A percentile compares a stretch with the other conserved stretches of the same genome.
Conservation (phyloP, 805 yeast species). For the Metschnikowia proteae region DNA sequence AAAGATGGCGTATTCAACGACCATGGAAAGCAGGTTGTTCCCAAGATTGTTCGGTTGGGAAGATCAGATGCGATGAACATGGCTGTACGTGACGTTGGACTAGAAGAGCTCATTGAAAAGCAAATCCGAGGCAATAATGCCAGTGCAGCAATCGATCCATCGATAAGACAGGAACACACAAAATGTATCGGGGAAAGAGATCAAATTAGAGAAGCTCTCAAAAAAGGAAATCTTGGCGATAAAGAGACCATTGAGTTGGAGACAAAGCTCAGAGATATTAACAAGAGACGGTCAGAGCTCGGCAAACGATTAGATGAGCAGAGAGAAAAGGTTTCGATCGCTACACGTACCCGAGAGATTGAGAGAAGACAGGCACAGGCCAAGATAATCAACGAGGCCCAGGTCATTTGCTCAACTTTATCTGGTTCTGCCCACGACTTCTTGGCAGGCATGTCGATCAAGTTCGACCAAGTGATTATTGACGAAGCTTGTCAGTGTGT, state of each 20-base stretch:
- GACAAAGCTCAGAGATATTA: conserved; percentile 50
- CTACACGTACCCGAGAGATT: conserved; percentile 70
- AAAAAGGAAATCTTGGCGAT: conserved; percentile 29
- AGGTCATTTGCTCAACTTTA: conserved; percentile 84
- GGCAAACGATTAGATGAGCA: conserved; percentile 74
- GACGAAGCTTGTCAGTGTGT: conserved; percentile 99
- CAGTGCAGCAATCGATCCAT: conserved; percentile 42
- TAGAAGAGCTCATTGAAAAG: conserved; percentile 80
- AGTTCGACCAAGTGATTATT: conserved; percentile 85
- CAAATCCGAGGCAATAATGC: conserved; percentile 43
- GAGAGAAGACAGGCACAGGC: conserved; percentile 74
- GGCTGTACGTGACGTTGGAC: conserved; percentile 74
- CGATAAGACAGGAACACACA: conserved; percentile 48
- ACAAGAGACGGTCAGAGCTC: conserved; percentile 58
- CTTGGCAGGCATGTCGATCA: conserved; percentile 65
- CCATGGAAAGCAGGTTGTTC: conserved; percentile 50
- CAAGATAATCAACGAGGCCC: conserved; percentile 66
- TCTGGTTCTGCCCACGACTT: conserved; percentile 94
- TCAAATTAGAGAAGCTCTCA: conserved; percentile 41
- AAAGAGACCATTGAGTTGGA: conserved; percentile 48
- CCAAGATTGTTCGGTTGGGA: conserved; percentile 82
- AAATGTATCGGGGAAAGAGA: conserved; percentile 58
- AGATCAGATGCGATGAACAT: conserved; percentile 82
- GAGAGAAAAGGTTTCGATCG: conserved; percentile 67
- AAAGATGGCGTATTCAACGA: conserved; percentile 64